Base-by-base conservation (phyloP, 495 filamentous ascomycete species). In the Daldinia decipiens region DNA sequence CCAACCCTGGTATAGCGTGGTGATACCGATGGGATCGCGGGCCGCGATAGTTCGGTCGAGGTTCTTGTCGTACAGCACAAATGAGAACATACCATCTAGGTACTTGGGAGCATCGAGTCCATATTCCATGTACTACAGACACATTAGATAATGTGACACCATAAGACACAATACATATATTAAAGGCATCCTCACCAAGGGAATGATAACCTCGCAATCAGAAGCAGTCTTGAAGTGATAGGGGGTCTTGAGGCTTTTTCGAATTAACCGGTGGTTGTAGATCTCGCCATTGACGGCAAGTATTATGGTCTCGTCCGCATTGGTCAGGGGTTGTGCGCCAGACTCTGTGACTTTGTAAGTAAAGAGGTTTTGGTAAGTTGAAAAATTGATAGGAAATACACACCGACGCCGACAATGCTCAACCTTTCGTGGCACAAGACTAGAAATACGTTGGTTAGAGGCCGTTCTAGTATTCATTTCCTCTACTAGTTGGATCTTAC, bases 41-140 rank as follows among this genome's bases (percentile, higher is more conserved):
- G 95, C 96, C 29, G 95, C 96, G 71, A 99, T 88, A 34, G 92
- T 92, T 58, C 96, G 90, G 83, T 99, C 92, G 76, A 90, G 87
- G 55, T 86, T 90, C 84, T 94, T 95, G 85, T 99, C 95, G 82
- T 96, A 98, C 29, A 99, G 86, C 47, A 98, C 94, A 84, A 94
- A 99, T 11, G 95, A 97, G 88, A 99, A 99, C 96, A 99, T 99
- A 81, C 95, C 95, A 79, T 99, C 95, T 68, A 99, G 89, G 80
- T 93, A 83, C 82, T 97, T 96, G 68, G 95, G 95, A 68, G 94
- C 92, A 80, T 98, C 92, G 65, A 97, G 86, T 70, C 90, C 96
- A 87, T 97, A 86, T 79, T 98, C 89, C 81, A 92, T 85, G 76
- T 98, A 98, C 94, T 98, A 80, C 5, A 29, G 31, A 24, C 24